Evolutionary conservation across 2,329 filamentous ascomycete genomes (phyloP), one percentile per base, ranked within the genome.

Genomic region (Xylaria sp.): DNA sequence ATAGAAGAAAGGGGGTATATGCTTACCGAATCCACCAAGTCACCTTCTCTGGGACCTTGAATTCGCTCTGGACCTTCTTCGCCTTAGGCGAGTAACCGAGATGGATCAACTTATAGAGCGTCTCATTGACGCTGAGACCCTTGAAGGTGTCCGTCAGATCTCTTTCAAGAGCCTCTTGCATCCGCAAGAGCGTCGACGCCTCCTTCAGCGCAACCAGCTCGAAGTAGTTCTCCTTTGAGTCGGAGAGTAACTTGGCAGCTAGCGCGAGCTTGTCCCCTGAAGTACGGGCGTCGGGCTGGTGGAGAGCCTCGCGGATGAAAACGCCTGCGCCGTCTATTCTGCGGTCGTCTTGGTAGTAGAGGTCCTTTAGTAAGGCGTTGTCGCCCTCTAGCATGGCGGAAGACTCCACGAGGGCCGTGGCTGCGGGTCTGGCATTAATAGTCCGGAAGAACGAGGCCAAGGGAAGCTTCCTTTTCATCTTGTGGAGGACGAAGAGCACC

Each of bases 341-440:
- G 4, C 93, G 86, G 72, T 99, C 94, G 69, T 97, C 94, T 76
- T 97, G 94, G 72, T 99, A 99, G 76, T 94, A 99, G 2, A 99
- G 79, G 71, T 97, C 94, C 70, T 97, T 99, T 30, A 99, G 83
- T 19, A 99, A 75, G 0, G 84, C 82, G 68, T 96, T 92, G 68
- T 96, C 89, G 18, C 76, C 78, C 54, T 90, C 85, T 54, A 83
- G 80, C 50, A 76, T 71, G 0, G 94, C 93, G 0, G 88, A 88
- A 1, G 91, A 84, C 74, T 99, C 94, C 23, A 99, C 90, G 9
- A 99, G 83, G 0, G 94, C 91, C 1, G 91, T 92, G 3, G 94
- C 94, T 30, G 91, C 83, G 0, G 93, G 92, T 0, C 92, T 86
- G 56, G 83, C 85, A 73, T 92, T 97, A 76, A 97, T 91, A 52